Conservation (phyloP, 208 protist genomes). For the Leptomonas seymouri region DNA sequence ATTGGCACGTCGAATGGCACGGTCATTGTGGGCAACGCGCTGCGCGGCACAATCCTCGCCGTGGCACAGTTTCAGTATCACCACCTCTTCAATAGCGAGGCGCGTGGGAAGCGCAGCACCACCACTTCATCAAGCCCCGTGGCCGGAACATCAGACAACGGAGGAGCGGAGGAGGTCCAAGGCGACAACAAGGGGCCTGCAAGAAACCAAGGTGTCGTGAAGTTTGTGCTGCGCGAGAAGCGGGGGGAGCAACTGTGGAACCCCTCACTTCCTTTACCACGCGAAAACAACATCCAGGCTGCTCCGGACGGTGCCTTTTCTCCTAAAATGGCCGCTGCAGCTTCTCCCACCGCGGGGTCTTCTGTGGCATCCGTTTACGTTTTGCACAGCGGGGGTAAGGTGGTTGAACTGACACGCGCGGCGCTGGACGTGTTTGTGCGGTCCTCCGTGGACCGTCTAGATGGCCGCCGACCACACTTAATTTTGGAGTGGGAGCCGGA, state of each 20-base stretch:
- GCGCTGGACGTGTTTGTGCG: slow-evolving; percentile 64
- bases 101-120: slow-evolving; percentile 10
- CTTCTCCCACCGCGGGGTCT: slow-evolving; percentile 14
- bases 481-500: slow-evolving; percentile 61
- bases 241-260: slow-evolving; percentile 35
- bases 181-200: not conserved
- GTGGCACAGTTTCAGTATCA: slow-evolving; percentile 70
- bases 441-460: slow-evolving; percentile 41
- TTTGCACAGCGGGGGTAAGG: slow-evolving; percentile 62
- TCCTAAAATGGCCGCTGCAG: not conserved
- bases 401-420: slow-evolving; percentile 56
- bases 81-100: slow-evolving; percentile 17
- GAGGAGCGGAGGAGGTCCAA: not conserved
- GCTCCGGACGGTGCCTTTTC: not conserved
- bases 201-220: slow-evolving; percentile 51
- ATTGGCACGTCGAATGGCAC: slow-evolving; percentile 86
- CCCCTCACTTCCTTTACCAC: slow-evolving; percentile 21
- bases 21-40: slow-evolving; percentile 78
- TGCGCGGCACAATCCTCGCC: slow-evolving; percentile 75
- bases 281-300: not conserved
- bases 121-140: slow-evolving; percentile 3
- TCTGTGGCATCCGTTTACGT: slow-evolving; percentile 53
- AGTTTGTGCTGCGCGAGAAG: slow-evolving; percentile 51
- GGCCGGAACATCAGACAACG: not conserved
- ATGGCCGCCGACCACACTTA: slow-evolving; percentile 65